Evolutionary conservation across 2,329 filamentous ascomycete species (phyloP).

Genomic region (Alternaria arbusti): DNA sequence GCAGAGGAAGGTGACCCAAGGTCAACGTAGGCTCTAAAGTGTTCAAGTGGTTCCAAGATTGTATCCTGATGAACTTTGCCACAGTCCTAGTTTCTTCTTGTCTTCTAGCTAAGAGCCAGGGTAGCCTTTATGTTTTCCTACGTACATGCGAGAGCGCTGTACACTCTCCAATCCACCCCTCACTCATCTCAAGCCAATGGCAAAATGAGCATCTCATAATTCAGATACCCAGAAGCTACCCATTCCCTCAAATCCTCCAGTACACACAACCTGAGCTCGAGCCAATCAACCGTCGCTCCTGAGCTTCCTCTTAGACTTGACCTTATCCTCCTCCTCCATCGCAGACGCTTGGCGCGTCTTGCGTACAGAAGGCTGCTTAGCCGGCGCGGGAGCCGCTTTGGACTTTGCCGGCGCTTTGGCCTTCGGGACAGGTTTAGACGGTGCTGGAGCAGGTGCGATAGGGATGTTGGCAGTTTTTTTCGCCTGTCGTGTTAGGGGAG

Average conservation of each 20-base stretch:
- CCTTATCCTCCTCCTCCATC: neutral
- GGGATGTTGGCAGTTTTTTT: neutral
- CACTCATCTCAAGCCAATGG: neutral
- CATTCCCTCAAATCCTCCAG: accelerated
- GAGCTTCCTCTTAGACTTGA: neutral
- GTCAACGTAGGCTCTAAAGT: neutral
- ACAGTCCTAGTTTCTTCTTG: too few species aligned
- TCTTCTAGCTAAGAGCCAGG: neutral
- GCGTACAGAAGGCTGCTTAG: neutral
- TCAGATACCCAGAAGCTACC: accelerated
- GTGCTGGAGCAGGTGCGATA: accelerated
- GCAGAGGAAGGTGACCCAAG: neutral
- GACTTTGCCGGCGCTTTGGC: neutral
- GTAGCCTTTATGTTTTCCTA: neutral
- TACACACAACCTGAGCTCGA: neutral
- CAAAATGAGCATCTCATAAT: neutral
- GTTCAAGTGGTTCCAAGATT: neutral
- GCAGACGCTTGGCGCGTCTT: neutral
- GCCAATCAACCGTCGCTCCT: neutral
- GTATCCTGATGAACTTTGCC: neutral
- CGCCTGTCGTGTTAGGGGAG: neutral
- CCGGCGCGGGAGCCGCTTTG: neutral
- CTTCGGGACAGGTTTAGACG: neutral
- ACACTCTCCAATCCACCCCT: neutral
- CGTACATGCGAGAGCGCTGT: neutral